Evolutionary conservation across 129 eudicot genomes (phyloP), one percentile per base, ranked within the genome.

Genomic region (Chrysanthemum lavandulifolium): DNA sequence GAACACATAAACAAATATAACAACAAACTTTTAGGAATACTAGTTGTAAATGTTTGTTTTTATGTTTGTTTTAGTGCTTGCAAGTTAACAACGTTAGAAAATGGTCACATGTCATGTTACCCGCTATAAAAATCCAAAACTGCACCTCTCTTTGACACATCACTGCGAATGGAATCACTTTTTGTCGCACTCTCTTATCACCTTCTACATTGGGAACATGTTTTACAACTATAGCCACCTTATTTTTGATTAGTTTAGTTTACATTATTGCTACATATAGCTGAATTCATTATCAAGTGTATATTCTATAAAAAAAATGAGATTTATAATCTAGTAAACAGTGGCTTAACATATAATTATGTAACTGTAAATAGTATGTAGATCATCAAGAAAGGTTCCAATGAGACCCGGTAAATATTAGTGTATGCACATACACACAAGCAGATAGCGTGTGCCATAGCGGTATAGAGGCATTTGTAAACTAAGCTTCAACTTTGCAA

Each of bases 21-120:
- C 43, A 36, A 51, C 7, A 25, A 59, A 25, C 25, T 2, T 27
- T 29, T 43, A 36, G 54, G 65, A 61, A 43, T 23, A 54, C 12
- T n/a, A 23, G 5, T 12, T 57, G 55, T 58, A 27, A 73, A 54
- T 68, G 65, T 57, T 72, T 67, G 77, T 73, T 78, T 78, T 71
- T 48, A 68, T 29, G 74, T 56, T 72, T 78, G 78, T 73, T 61
- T 73, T 61, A 61, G 64, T 78, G 77, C 43, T 71, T 71, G 61
- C 52, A 71, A 43, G 77, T 54, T 63, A 66, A 57, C 82, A 63
- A 72, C 57, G 63, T 65, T 67, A 71, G 78, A 72, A 61, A 73
- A 55, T 78, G 78, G 62, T 78, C 82, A 78, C 82, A 78, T 78
- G 82, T 50, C 67, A 72, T 66, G 78, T 68, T 60, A 12, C 16